Evolutionary conservation across 1,284 basidiomycete species (phyloP).

Genomic region (Microbotryum silenes-acaulis): DNA sequence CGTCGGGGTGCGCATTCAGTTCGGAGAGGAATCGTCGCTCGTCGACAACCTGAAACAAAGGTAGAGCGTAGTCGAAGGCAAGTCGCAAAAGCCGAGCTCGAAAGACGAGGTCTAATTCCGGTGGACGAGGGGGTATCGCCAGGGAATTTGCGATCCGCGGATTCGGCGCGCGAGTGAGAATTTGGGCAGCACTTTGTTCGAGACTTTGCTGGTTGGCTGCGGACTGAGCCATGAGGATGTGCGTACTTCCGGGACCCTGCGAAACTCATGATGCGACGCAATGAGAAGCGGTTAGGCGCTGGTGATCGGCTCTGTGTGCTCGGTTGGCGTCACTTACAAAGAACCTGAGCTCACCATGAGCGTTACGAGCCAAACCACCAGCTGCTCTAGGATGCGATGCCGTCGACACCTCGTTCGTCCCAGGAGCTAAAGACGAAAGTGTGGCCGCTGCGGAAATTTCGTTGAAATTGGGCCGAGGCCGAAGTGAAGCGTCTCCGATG

Average conservation of each 20-base stretch:
- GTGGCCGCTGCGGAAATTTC: too few species aligned
- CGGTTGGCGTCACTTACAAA: constrained; percentile 27
- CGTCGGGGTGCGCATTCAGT: not conserved
- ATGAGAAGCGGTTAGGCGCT: not conserved
- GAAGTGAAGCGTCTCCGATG: too few species aligned
- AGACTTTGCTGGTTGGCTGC: too few species aligned
- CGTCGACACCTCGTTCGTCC: too few species aligned
- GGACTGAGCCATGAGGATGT: constrained; percentile 13
- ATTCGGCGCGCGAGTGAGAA: constrained; percentile 27
- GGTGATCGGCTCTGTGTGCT: constrained; percentile 1
- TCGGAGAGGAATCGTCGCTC: not conserved
- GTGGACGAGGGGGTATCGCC: constrained; percentile 17
- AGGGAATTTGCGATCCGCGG: constrained; percentile 21
- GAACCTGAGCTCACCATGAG: constrained; percentile 28
- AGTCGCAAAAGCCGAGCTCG: constrained; percentile 18
- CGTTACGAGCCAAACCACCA: constrained; percentile 26
- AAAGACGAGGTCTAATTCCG: constrained; percentile 21
- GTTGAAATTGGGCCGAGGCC: too few species aligned
- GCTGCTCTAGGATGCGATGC: too few species aligned
- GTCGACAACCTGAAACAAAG: not conserved
- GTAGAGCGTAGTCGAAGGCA: constrained; percentile 21
- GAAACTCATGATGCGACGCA: not conserved
- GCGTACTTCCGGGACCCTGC: constrained; percentile 17
- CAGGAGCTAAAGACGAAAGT: too few species aligned
- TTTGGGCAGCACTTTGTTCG: too few species aligned